These are phyloP conservation scores for Tetraselmis chui DNA, from an alignment of 139 green algal genomes.

Conservation along the genomic window DNA sequence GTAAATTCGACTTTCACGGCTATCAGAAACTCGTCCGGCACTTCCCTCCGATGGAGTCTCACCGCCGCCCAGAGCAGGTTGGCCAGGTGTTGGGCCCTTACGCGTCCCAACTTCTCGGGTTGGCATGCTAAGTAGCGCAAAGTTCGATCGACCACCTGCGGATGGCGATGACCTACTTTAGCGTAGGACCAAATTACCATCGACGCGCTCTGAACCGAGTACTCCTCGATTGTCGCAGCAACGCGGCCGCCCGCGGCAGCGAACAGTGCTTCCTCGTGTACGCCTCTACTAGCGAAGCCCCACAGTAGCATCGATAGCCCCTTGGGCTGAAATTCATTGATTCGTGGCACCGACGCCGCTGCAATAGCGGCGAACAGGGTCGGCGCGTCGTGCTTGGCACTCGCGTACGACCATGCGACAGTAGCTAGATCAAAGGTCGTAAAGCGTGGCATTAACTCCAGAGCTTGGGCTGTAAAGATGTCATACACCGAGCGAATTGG, in stretches of 20 bases:
- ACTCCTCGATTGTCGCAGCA: background rate
- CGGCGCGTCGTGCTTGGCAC: background rate
- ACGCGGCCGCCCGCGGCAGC: background rate
- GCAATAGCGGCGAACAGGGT: background rate
- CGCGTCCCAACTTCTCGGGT: background rate
- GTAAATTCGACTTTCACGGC: background rate
- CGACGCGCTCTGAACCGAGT: background rate
- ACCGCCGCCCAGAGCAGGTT: background rate
- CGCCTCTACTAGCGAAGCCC: background rate
- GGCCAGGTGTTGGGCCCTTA: background rate
- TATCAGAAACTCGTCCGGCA: background rate
- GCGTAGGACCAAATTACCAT: background rate
- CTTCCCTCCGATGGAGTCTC: background rate
- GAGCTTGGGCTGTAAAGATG: no score
- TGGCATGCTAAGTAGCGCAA: background rate
- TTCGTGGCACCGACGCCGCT: background rate
- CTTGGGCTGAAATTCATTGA: background rate
- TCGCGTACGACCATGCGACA: background rate
- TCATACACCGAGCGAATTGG: background rate
- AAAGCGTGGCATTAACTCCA: background rate
- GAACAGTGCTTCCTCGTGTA: background rate
- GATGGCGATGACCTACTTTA: background rate
- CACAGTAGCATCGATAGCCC: background rate
- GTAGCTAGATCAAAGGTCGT: background rate
- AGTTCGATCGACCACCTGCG: background rate